Conservation (phyloP, 2,329 filamentous ascomycete species). For the Diaporthe capsici region DNA sequence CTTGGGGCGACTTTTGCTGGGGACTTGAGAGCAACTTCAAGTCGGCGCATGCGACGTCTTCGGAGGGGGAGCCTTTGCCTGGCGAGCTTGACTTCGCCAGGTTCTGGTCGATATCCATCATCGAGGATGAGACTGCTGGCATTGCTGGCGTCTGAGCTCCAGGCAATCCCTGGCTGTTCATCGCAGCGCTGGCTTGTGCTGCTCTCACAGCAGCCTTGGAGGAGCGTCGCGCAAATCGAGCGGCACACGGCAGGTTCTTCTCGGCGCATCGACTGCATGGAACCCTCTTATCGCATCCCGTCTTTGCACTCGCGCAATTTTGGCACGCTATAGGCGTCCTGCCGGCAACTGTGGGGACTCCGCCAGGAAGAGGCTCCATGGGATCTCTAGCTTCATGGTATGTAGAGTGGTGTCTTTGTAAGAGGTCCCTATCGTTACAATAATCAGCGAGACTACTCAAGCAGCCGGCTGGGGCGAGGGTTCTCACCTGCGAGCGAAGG, state of each 20-base stretch:
- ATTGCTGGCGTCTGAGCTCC: constrained; percentile 46
- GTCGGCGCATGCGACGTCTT: constrained; percentile 52
- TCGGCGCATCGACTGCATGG: constrained; percentile 65
- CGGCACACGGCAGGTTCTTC: constrained; percentile 62
- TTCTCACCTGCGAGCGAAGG: constrained; percentile 64
- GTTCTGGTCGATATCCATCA: constrained; percentile 55
- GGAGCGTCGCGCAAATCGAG: constrained; percentile 65
- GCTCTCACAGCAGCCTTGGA: constrained; percentile 62
- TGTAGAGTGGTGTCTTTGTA: constrained; percentile 65
- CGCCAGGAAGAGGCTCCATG: constrained; percentile 59
- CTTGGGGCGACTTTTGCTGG: constrained; percentile 51
- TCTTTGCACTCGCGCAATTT: constrained; percentile 65
- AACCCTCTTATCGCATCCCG: constrained; percentile 64
- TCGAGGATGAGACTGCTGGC: constrained; percentile 50
- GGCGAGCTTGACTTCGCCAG: constrained; percentile 47
- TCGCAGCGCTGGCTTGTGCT: constrained; percentile 56
- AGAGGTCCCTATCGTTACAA: constrained; percentile 58
- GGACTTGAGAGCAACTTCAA: constrained; percentile 50
- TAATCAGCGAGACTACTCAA: background rate
- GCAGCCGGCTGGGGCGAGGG: background rate
- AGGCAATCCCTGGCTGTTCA: constrained; percentile 47
- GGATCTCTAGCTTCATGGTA: constrained; percentile 66
- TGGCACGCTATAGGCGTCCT: constrained; percentile 63
- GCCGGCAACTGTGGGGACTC: constrained; percentile 58
- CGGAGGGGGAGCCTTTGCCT: constrained; percentile 45